phyloP scores from a whole-genome alignment of 2,329 filamentous ascomycete species.

The Orbilia quercus region DNA sequence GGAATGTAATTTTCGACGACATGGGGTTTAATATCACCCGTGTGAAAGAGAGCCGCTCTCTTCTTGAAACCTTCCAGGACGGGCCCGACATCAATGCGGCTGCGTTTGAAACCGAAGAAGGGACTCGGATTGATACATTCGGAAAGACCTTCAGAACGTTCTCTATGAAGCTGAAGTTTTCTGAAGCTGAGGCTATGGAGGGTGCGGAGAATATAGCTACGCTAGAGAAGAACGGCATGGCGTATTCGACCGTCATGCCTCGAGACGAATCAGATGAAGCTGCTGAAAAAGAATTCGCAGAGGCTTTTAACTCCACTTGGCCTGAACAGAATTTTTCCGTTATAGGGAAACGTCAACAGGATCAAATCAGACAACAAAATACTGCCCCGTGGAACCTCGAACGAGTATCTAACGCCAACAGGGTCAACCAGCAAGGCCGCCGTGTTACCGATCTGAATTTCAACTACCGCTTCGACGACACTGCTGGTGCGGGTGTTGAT shows the following conservation, averaged over 20 bases:
- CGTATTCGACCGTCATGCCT: slow-evolving; percentile 41
- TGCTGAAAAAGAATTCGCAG: slow-evolving; percentile 35
- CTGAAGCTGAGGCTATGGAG: slow-evolving; percentile 26
- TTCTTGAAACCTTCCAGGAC: slow-evolving; percentile 10
- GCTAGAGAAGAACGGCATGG: slow-evolving; percentile 37
- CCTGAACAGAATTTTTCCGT: slow-evolving; percentile 27
- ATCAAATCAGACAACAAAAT: slow-evolving; percentile 27
- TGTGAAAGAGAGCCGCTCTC: slow-evolving; percentile 60
- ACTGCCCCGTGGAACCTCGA: slow-evolving; percentile 60
- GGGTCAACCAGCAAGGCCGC: slow-evolving; percentile 60
- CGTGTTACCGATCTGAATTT: slow-evolving; percentile 61
- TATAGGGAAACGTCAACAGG: slow-evolving; percentile 23
- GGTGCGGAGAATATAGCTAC: slow-evolving; percentile 15
- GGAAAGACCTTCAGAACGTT: slow-evolving; percentile 58
- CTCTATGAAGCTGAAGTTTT: slow-evolving; percentile 53
- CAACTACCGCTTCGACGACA: slow-evolving; percentile 61
- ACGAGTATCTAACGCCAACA: slow-evolving; percentile 60
- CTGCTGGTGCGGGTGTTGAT: slow-evolving; percentile 64
- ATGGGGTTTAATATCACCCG: slow-evolving; percentile 58
- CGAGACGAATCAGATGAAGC: slow-evolving; percentile 50
- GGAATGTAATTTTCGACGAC: slow-evolving; percentile 57
- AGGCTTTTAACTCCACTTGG: slow-evolving; percentile 26
- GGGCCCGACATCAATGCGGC: slow-evolving; percentile 10
- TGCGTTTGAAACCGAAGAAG: slow-evolving; percentile 32
- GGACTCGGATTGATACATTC: slow-evolving; percentile 58